Evolutionary conservation across 1,284 basidiomycete species (phyloP), one percentile per base, ranked within the genome.

Genomic region (Chondrostereum purpureum): DNA sequence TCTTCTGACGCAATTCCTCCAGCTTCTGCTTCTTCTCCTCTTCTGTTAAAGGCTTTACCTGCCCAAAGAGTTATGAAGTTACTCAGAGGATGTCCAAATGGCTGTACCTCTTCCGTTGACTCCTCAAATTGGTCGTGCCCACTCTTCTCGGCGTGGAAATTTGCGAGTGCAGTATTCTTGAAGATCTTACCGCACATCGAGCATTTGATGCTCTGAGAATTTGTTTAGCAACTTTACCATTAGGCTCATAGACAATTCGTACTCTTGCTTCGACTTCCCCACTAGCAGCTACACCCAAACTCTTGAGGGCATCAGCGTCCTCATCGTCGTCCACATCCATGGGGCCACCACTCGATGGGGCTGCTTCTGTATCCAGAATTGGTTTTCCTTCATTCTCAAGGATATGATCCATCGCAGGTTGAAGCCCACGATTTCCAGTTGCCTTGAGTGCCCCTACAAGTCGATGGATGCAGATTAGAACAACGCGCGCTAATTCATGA

Each of bases 91-190:
- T n/a, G 36, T 23, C 23, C 16, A 38, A 17, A 38, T 21, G 45
- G 55, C 65, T 49, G 27, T 22, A 90, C 91, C 76, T 96, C 94
- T 60, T 98, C 93, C 0, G 84, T 89, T 3, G 89, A 93, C 63
- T 99, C 94, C 60, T 95, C 92, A 54, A 97, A 97, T 53, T 92
- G 81, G 60, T 91, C 85, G 60, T 98, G 94, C 0, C 94, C 94
- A 51, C 84, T 89, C 69, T 93, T 94, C 64, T 96, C 92, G 2
- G 94, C 94, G 59, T 98, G 94, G 66, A 85, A 97, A 55, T 88
- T 88, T 14, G 94, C 94, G 10, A 95, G 72, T 1, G 88, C 91
- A 4, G 88, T 83, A 52, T 90, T 92, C 59, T 80, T 83, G 73
- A 95, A 94, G 22, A 80, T 72, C 69, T 95, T 96, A 48, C 83